Evolutionary conservation across 2,329 filamentous ascomycete species (phyloP).

Genomic region (Didymella keratinophila): DNA sequence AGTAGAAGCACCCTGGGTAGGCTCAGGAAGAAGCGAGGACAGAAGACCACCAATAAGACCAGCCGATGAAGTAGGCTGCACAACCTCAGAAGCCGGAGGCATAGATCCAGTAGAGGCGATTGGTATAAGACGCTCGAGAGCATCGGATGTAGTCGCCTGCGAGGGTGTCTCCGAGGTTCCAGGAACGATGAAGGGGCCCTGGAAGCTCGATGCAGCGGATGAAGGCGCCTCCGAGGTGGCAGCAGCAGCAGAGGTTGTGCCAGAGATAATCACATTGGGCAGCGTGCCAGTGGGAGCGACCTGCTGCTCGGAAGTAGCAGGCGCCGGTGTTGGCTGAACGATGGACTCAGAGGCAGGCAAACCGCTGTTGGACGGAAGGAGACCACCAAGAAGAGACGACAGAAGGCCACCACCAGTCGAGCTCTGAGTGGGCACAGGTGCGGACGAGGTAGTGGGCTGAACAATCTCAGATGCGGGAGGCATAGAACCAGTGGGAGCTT

Average conservation of each 20-base stretch:
- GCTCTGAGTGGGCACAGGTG: constrained; percentile 9
- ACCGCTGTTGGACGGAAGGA: constrained; percentile 22
- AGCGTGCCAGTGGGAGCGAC: constrained; percentile 24
- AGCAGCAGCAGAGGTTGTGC: constrained; percentile 20
- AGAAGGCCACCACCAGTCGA: constrained; percentile 17
- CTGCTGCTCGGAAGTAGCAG: constrained; percentile 16
- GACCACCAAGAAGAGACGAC: constrained; percentile 10
- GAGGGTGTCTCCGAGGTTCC: constrained; percentile 25
- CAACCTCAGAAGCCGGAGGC: constrained; percentile 17
- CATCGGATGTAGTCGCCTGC: constrained; percentile 17
- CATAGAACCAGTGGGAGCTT: constrained; percentile 1
- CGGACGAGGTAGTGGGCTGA: constrained; percentile 9
- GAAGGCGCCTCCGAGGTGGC: constrained; percentile 15
- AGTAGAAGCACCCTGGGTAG: constrained; percentile 15
- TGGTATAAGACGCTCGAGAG: constrained; percentile 2
- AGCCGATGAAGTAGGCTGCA: constrained; percentile 21
- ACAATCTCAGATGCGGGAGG: constrained; percentile 7
- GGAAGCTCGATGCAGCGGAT: constrained; percentile 28
- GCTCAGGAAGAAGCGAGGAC: constrained; percentile 25
- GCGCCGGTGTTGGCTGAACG: constrained; percentile 9
- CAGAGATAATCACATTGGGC: constrained; percentile 27
- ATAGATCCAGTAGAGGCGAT: constrained; percentile 16
- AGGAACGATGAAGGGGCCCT: constrained; percentile 35
- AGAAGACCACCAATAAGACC: constrained; percentile 25
- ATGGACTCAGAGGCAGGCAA: constrained; percentile 11